Conservation (phyloP, 2,329 filamentous ascomycete species). For the Trichoderma sp. region DNA sequence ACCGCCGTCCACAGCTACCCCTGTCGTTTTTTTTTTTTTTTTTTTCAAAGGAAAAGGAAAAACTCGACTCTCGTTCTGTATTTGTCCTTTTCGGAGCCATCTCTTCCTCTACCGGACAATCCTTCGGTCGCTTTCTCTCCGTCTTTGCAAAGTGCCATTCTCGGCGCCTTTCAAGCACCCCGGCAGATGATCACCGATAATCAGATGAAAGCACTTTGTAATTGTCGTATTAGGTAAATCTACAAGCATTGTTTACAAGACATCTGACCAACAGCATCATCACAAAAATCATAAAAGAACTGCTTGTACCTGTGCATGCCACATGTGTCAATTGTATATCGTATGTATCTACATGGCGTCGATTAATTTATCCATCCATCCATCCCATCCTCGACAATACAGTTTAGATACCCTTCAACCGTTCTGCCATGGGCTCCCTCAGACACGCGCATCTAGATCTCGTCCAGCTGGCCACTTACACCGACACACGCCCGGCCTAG, state of each 20-base stretch:
- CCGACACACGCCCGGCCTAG: not conserved
- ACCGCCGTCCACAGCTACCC: not conserved
- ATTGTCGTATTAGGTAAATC: not conserved
- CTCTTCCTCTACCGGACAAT: not conserved
- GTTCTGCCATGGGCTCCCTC: not conserved
- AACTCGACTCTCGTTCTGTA: not conserved
- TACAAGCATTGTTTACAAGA: not conserved
- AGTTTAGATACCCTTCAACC: not conserved
- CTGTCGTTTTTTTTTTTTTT: too few species aligned
- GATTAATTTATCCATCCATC: not conserved
- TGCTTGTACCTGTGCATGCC: not conserved
- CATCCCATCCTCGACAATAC: not conserved
- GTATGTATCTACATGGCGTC: not conserved
- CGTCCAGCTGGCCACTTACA: constrained; percentile 8
- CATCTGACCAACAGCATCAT: not conserved
- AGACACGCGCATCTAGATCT: not conserved
- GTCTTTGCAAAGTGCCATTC: not conserved
- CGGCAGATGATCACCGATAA: not conserved
- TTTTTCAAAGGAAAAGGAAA: not conserved
- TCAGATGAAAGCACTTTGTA: not conserved
- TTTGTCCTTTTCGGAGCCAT: not conserved
- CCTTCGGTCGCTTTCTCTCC: not conserved
- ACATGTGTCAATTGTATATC: too few species aligned
- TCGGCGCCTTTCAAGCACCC: not conserved
- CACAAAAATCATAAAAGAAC: too few species aligned